A percentile compares a stretch with the other conserved stretches of the same genome.
Conservation (phyloP, 2,329 filamentous ascomycete species). For the Exophiala xenobiotica region DNA sequence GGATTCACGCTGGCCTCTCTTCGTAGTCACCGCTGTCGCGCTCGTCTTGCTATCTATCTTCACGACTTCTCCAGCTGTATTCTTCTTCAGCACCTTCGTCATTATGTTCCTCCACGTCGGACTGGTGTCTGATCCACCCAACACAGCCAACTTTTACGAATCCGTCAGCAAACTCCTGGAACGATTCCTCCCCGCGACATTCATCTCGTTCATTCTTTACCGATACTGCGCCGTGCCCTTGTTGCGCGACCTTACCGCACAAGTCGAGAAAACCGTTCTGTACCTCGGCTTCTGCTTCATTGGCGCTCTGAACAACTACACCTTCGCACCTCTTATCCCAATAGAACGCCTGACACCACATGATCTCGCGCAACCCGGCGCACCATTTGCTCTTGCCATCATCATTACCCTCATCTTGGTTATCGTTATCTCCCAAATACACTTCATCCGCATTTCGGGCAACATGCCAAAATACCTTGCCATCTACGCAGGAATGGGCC, state of each 20-base stretch:
- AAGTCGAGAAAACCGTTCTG: constrained; percentile 84
- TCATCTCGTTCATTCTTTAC: constrained; percentile 85
- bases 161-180: constrained; percentile 77
- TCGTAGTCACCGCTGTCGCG: constrained; percentile 78
- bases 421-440: constrained; percentile 74
- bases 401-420: constrained; percentile 69
- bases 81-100: constrained; percentile 80
- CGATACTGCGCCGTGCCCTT: constrained; percentile 75
- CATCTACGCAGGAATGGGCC: constrained; percentile 69
- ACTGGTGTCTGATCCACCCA: constrained; percentile 82
- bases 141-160: constrained; percentile 62
- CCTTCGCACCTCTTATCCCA: constrained; percentile 81
- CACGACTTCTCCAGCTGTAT: constrained; percentile 72
- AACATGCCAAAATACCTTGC: constrained; percentile 74
- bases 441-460: constrained; percentile 81
- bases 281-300: constrained; percentile 92
- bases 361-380: constrained; percentile 89
- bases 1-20: constrained; percentile 80
- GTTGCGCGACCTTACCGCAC: constrained; percentile 70
- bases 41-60: constrained; percentile 77
- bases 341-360: constrained; percentile 88
- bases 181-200: constrained; percentile 81
- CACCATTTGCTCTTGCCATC: constrained; percentile 74
- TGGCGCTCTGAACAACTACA: constrained; percentile 90
- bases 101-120: constrained; percentile 88